These are phyloP conservation scores for Scedosporium minutisporum DNA, from an alignment of 2,329 filamentous ascomycete genomes.

Conservation along the genomic window DNA sequence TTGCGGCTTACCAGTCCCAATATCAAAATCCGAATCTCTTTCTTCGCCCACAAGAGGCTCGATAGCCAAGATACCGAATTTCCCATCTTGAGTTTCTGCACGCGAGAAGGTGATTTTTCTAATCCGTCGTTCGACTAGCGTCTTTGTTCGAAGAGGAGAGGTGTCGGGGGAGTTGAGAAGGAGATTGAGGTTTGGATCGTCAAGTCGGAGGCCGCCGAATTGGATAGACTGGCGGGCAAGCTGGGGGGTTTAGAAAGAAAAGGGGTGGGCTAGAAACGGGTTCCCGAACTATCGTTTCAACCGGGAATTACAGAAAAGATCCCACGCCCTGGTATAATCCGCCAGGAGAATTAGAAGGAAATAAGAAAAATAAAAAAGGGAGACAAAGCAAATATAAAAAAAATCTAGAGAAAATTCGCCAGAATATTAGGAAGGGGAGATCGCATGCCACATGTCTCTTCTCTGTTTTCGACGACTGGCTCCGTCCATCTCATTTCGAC, in stretches of 20 bases:
- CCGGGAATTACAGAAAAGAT: not conserved
- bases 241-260: not conserved
- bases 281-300: not conserved
- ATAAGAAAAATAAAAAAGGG: not conserved
- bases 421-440: not conserved
- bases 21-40: constrained; percentile 95
- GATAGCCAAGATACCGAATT: constrained; percentile 61
- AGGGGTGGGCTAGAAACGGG: not conserved
- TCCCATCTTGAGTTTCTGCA: constrained; percentile 37
- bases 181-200: not conserved
- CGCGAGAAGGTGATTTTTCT: too few relatives aligned
- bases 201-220: not conserved
- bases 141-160: too few relatives aligned
- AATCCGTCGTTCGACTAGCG: too few relatives aligned
- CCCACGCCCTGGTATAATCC: not conserved
- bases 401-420: not conserved
- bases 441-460: not conserved
- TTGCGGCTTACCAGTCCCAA: constrained; percentile 67
- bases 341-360: not conserved
- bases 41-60: constrained; percentile 76
- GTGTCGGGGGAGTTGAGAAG: too few relatives aligned
- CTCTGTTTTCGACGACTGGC: not conserved
- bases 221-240: not conserved
- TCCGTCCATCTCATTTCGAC: not conserved
- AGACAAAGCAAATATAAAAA: not conserved